Evolutionary conservation across 1,139 yeast genomes (phyloP).

Genomic region (Geotrichum klebahnii): DNA sequence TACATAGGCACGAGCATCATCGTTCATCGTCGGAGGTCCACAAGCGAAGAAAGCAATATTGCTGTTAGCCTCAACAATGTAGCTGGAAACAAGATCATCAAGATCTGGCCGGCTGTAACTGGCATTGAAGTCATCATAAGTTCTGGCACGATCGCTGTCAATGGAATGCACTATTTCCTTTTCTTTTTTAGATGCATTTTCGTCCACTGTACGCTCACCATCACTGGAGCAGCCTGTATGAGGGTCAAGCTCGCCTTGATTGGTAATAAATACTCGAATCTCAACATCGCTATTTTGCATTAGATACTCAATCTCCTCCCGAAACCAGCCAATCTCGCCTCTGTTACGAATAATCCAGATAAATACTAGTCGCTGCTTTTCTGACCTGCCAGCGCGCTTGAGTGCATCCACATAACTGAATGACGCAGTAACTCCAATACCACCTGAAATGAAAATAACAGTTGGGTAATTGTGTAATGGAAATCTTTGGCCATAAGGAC

Average conservation of each 20-base stretch:
- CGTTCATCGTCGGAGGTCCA: conserved; percentile 46
- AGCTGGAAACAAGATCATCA: conserved; percentile 38
- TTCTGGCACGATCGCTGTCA: not conserved
- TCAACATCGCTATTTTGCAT: conserved; percentile 34
- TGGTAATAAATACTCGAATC: conserved; percentile 37
- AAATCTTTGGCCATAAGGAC: conserved; percentile 53
- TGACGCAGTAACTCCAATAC: conserved; percentile 62
- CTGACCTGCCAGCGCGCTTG: conserved; percentile 24
- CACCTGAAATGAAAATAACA: conserved; percentile 53
- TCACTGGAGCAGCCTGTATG: not conserved
- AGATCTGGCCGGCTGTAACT: conserved; percentile 40
- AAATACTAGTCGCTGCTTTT: conserved; percentile 41
- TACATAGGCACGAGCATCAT: conserved; percentile 40
- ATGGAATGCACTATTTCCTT: too few relatives aligned
- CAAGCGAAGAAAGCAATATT: conserved; percentile 41
- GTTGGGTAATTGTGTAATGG: conserved; percentile 51
- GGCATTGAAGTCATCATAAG: not conserved
- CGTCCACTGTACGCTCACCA: too few relatives aligned
- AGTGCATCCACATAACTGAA: conserved; percentile 32
- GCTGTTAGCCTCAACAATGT: conserved; percentile 39
- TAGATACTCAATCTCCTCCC: conserved; percentile 46
- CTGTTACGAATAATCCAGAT: conserved; percentile 53
- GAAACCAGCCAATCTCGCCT: conserved; percentile 49
- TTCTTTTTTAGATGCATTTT: not conserved
- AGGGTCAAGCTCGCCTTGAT: not conserved